Evolutionary conservation across 2,329 filamentous ascomycete genomes (phyloP), one percentile per base, ranked within the genome.

Genomic region (Ploettnerulaceae sp.): DNA sequence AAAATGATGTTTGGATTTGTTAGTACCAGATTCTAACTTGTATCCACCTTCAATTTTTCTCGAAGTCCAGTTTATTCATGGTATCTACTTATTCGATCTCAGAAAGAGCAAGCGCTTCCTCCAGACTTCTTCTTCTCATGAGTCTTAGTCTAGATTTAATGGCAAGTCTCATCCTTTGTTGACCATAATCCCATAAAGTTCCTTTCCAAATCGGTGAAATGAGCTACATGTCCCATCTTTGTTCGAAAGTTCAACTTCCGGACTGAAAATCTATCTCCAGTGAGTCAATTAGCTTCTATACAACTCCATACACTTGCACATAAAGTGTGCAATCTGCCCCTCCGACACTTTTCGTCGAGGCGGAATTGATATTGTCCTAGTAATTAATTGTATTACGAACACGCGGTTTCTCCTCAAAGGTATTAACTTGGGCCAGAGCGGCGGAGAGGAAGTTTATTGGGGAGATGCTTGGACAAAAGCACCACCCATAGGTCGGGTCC

Each of bases 131-230:
- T 17, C 29, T 15, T 17, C 5, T 7, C 12, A 32, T 17, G 29
- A 17, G n/a, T 15, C 2, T 18, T 17, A 14, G 18, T 5, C 14
- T 17, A 7, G 9, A n/a, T 2, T 32, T 5, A 3, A 32, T 21
- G 11, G 3, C 12, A 36, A 36, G 18, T 22, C 4, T 9, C 33
- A 1, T 24, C 15, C 11, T 22, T 47, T n/a, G 40, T 48, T 5
- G 45, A 46, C 53, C 51, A 54, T 7, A 56, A 8, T 8, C 53
- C 53, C 51, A 52, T 47, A 25, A 54, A 51, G 33, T 56, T 54
- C 17, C 41, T 44, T 44, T 56, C 48, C 7, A 46, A 48, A 25
- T 54, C 53, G 2, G 29, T 39, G 34, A 56, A 53, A 18, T 45
- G 41, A 25, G 47, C 46, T 4, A 47, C 44, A 35, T 40, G 38